Evolutionary conservation across 192 early-diverging fungal genomes (phyloP), one percentile per base, ranked within the genome.

Genomic region (Chytriomyces hyalinus): DNA sequence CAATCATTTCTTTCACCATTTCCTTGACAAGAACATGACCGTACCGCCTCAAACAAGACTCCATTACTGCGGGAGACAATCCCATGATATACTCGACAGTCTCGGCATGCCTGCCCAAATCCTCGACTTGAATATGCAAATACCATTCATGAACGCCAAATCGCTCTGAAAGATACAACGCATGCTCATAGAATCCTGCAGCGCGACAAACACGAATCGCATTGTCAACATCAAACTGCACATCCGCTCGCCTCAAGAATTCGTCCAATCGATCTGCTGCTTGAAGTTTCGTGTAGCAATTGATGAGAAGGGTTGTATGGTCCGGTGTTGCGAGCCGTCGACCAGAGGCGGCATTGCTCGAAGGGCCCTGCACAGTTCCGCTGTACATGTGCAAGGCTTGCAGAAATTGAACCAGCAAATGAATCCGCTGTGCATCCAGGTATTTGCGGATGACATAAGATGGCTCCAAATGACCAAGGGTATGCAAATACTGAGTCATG

Each of bases 361-460:
- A 36, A 8, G 91, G 89, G 5, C 89, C 86, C 4, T 94, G 49
- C 15, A 10, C 11, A 36, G 0, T 36, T 11, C 48, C 8, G 69
- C 49, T 13, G 10, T 13, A 9, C n/a, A 24, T 90, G 76, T 99
- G 97, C 3, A 99, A 84, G 57, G 92, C 92, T 84, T 98, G 93
- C 57, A 99, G 84, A 74, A 96, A 98, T 43, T 88, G 89, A 0
- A 95, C 93, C 69, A 99, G 81, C 65, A 96, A 96, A 75, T 92
- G 91, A 36, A 97, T 93, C 20, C 95, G 86, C 82, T 99, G 96
- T 0, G 96, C 97, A 78, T 97, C 96, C 62, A 97, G 80, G 82
- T 93, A 98, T 89, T 97, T 97, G 80, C 96, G 87, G 77, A 99
- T 98, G 8, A 99, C 90, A 80, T 98, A 99, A 6, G 94, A 96